phyloP scores from a whole-genome alignment of 345 rosid species.

The Citrus hindsii region DNA sequence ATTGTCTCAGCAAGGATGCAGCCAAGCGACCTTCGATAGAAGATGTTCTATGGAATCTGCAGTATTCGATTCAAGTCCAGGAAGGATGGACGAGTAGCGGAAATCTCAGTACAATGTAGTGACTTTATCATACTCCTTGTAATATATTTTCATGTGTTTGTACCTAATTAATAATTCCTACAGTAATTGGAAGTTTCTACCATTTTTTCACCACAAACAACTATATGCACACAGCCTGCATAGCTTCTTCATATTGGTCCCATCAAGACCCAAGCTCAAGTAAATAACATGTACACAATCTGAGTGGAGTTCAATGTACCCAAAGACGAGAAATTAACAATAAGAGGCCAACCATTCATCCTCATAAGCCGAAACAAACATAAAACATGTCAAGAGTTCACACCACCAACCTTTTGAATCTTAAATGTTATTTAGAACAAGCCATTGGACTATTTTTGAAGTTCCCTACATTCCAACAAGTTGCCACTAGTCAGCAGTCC shows the following conservation, averaged over 20 bases:
- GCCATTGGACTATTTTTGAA: constrained; percentile 19
- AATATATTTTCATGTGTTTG: background rate
- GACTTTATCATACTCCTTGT: background rate
- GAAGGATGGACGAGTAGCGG: constrained; percentile 91
- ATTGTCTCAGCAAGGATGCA: constrained; percentile 61
- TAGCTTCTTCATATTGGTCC: background rate
- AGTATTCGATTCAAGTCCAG: constrained; percentile 84
- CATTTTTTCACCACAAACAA: background rate
- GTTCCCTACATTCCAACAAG: constrained; percentile 9
- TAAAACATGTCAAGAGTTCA: constrained; percentile 11
- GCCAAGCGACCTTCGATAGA: constrained; percentile 76
- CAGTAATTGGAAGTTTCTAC: background rate
- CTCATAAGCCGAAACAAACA: constrained; percentile 17
- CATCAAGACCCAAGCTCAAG: background rate
- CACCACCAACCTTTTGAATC: constrained; percentile 11
- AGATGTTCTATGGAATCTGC: constrained; percentile 93
- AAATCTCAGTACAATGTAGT: constrained; percentile 44
- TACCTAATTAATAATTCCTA: background rate
- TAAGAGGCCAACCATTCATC: constrained; percentile 15
- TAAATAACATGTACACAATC: background rate
- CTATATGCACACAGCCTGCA: background rate
- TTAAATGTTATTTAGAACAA: constrained; percentile 24
- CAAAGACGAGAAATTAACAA: constrained; percentile 9
- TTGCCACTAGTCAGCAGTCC: constrained; percentile 78
- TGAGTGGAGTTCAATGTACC: background rate